Conservation (phyloP, 2,329 filamentous ascomycete species). For the Cladophialophora psammophila region DNA sequence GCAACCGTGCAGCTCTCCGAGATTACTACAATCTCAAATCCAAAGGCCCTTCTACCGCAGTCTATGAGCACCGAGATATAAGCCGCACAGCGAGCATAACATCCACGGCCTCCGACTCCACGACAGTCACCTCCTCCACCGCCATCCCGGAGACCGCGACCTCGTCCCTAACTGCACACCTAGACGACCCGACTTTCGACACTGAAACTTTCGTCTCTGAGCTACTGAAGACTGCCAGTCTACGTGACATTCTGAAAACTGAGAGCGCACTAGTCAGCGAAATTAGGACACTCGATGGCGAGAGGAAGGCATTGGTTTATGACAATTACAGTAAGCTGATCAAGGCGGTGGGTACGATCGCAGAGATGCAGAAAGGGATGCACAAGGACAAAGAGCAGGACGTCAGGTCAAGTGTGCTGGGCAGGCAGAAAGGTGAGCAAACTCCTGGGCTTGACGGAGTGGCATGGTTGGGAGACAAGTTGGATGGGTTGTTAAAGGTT, state of each 20-base stretch:
- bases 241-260: conserved; percentile 54
- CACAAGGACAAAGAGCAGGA: conserved; percentile 54
- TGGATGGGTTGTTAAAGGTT: conserved; percentile 53
- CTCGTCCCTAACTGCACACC: conserved; percentile 59
- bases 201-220: conserved; percentile 64
- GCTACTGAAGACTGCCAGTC: conserved; percentile 50
- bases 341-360: conserved; percentile 93
- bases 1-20: conserved; percentile 85
- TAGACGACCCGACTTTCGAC: conserved; percentile 77
- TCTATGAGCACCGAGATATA: conserved; percentile 32
- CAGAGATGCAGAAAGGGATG: conserved; percentile 66
- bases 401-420: conserved; percentile 39
- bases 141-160: conserved; percentile 47
- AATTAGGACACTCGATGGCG: conserved; percentile 87
- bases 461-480: conserved; percentile 34
- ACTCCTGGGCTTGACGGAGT: conserved; percentile 34
- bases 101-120: conserved; percentile 46
- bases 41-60: conserved; percentile 41
- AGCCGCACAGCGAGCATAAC: conserved; percentile 42
- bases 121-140: conserved; percentile 48
- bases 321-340: conserved; percentile 99
- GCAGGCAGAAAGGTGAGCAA: conserved; percentile 16
- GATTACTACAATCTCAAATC: conserved; percentile 90
- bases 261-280: conserved; percentile 64
- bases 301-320: conserved; percentile 96